Evolutionary conservation across 352 stramenopile genomes (phyloP).

Genomic region (Phytophthora citrophthora): DNA sequence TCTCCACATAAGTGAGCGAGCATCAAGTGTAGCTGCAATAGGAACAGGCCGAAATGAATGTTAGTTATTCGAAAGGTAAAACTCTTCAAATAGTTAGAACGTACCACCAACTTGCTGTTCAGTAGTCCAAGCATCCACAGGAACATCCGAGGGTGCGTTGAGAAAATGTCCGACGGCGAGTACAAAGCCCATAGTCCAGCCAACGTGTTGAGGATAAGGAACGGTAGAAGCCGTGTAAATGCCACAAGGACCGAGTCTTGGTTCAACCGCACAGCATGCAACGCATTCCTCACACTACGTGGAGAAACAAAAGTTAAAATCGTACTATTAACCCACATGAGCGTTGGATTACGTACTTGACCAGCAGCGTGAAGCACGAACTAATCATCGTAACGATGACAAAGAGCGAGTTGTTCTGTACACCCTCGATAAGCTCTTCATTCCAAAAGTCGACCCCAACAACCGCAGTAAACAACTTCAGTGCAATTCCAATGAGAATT

Average conservation of each 20-base stretch:
- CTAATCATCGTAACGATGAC: constrained; percentile 68
- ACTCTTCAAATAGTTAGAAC: constrained; percentile 5
- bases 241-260: constrained; percentile 81
- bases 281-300: constrained; percentile 69
- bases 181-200: constrained; percentile 71
- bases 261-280: constrained; percentile 70
- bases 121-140: constrained; percentile 88
- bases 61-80: not conserved
- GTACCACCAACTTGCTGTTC: constrained; percentile 89
- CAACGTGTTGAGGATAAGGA: constrained; percentile 76
- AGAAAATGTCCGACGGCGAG: constrained; percentile 80
- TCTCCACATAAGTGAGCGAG: constrained; percentile 86
- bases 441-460: constrained; percentile 78
- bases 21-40: constrained; percentile 83
- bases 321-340: too few species aligned
- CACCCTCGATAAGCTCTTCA: constrained; percentile 57
- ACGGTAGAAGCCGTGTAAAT: constrained; percentile 79
- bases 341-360: constrained; percentile 68
- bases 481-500: constrained; percentile 85
- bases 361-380: constrained; percentile 61
- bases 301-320: too few species aligned
- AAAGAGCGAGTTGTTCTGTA: constrained; percentile 88
- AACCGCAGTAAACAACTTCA: constrained; percentile 78
- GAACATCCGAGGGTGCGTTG: constrained; percentile 78
- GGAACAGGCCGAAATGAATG: constrained; percentile 3